Base-by-base conservation (phyloP, 2,329 filamentous ascomycete species). In the Penicillium concentricum region DNA sequence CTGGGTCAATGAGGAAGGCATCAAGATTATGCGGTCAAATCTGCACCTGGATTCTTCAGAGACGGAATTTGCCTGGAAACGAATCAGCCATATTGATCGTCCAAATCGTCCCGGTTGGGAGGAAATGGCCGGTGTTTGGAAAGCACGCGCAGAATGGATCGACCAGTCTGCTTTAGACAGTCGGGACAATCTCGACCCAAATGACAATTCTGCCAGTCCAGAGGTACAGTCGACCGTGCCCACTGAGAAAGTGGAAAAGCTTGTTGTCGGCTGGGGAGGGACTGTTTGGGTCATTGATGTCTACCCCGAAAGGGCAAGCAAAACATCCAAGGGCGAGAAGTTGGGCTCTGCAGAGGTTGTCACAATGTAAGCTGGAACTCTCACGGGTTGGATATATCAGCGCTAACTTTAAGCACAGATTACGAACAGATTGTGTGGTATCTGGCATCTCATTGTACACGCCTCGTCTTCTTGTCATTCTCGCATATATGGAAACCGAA, bases 391-490 rank as follows among this genome's bases (percentile, higher is more conserved):
- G 20, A 35, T 20, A 13, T 12, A 9, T 12, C 8, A 72, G 64
- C 71, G 61, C 72, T 72, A 44, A 71, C 51, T 13, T 47, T 10
- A n/a, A 49, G 26, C 26, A 18, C 63, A 92, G 89, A 76, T 84
- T 97, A 76, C 90, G 92, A 69, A 96, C 94, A 76, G 94, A 99
- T 79, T 97, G 94, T 81, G 92, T 96, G 74, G 91, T 99, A 80
- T 96, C 94, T 72, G 94, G 94, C 69, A 89, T 99, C 75, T 95
- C 93, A 63, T 83, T 99, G 76, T 97, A 97, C 86, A 96, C 92
- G 72, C 91, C 91, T 72, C 94, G 86, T 71, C 82, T 96, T 65
- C 83, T 99, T 74, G 84, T 96, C 67, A 89, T 97, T 68, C 88
- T 99, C 77, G 92, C 92, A 70, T 97, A 95, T 76, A 87, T 92